Evolutionary conservation across 331 rosid genomes (phyloP).

Genomic region (Quercus phellos): DNA sequence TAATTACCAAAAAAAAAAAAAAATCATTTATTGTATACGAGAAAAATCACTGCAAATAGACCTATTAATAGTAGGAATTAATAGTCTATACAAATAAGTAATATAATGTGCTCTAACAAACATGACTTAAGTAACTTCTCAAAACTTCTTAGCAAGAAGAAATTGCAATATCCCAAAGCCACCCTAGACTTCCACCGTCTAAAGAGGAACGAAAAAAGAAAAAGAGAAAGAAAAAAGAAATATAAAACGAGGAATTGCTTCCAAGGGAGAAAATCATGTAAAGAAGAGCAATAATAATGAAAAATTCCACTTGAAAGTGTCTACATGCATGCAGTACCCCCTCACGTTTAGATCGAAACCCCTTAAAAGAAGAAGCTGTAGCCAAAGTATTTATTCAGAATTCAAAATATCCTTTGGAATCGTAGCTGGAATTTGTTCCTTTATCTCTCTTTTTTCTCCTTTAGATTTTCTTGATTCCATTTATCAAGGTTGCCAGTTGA

Average conservation of each 20-base stretch:
- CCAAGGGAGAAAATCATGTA: not conserved
- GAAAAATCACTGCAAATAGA: too few relatives aligned
- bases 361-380: conserved; percentile 23
- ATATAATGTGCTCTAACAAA: too few relatives aligned
- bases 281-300: not conserved
- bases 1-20: too few relatives aligned
- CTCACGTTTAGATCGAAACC: conserved; percentile 21
- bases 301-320: not conserved
- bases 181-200: too few relatives aligned
- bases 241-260: not conserved
- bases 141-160: not conserved
- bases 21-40: too few relatives aligned
- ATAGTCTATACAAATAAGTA: too few relatives aligned
- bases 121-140: too few relatives aligned
- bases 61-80: too few relatives aligned
- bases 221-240: too few relatives aligned
- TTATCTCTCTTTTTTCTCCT: conserved; percentile 53
- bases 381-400: conserved; percentile 44
- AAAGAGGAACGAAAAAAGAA: too few relatives aligned
- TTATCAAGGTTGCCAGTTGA: conserved; percentile 68
- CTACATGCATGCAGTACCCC: conserved; percentile 14
- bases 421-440: conserved; percentile 37
- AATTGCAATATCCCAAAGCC: not conserved
- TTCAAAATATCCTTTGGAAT: conserved; percentile 62
- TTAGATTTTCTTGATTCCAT: conserved; percentile 52